phyloP scores from a whole-genome alignment of 768 basidiomycete genomes.

The Heimioporus sp. region DNA sequence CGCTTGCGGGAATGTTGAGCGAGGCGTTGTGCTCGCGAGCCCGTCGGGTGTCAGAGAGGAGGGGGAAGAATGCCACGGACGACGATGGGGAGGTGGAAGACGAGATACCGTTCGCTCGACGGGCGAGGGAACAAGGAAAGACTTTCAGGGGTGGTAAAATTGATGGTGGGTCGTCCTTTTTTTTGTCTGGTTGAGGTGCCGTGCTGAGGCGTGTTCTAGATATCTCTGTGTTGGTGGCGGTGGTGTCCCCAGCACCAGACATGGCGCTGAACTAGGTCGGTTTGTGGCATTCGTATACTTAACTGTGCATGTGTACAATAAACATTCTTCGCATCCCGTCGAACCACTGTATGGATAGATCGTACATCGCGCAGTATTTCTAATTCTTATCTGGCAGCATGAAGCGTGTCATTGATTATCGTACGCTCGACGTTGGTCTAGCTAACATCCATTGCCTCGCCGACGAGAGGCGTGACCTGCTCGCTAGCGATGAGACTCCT shows the following conservation, averaged over 20 bases:
- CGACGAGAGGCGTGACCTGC: conserved; percentile 51
- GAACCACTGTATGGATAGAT: conserved; percentile 25
- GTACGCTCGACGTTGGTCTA: conserved; percentile 32
- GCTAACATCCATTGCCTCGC: conserved; percentile 83
- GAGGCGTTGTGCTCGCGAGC: conserved; percentile 83
- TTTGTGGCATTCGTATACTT: conserved; percentile 12
- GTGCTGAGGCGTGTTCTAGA: conserved; percentile 35
- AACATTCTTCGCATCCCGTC: conserved; percentile 19
- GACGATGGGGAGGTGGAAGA: conserved; percentile 31
- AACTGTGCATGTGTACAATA: conserved; percentile 23
- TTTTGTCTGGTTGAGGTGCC: neutral
- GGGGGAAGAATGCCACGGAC: conserved; percentile 20
- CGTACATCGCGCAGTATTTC: conserved; percentile 17
- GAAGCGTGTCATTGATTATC: neutral
- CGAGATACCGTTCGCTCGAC: conserved; percentile 83
- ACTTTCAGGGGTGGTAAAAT: conserved; percentile 79
- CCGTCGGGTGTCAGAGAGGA: conserved; percentile 60
- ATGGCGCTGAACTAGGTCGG: conserved; percentile 13
- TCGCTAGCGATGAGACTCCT: conserved; percentile 72
- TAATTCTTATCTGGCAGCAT: neutral
- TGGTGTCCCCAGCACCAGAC: conserved; percentile 50
- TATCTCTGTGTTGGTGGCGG: conserved; percentile 65
- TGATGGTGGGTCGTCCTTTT: conserved; percentile 55
- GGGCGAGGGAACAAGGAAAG: conserved; percentile 72
- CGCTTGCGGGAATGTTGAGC: conserved; percentile 67